phyloP scores from a whole-genome alignment of 1,139 yeast species.

The Ogataea hybrid region DNA sequence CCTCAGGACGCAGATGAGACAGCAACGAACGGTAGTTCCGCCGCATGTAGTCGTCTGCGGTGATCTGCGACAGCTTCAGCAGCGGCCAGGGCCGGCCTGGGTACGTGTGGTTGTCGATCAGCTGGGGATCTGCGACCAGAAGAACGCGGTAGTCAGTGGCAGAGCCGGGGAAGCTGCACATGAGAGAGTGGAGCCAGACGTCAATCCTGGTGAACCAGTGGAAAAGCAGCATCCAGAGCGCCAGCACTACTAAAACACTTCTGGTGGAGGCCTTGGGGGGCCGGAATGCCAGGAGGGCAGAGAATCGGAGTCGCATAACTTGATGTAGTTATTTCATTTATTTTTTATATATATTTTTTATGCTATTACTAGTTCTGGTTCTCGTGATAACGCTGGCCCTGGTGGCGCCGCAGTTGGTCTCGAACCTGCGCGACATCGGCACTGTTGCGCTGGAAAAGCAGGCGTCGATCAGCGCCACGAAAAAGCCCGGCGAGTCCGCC shows the following conservation, averaged over 20 bases:
- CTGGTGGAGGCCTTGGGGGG: background rate
- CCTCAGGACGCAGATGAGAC: constrained; percentile 40
- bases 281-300: background rate
- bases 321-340: background rate
- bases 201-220: constrained; percentile 17
- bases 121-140: constrained; percentile 68
- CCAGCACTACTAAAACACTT: constrained; percentile 5
- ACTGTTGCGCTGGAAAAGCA: constrained; percentile 60
- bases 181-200: constrained; percentile 9
- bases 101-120: constrained; percentile 74
- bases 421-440: constrained; percentile 48
- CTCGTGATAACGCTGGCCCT: constrained; percentile 10
- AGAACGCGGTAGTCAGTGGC: constrained; percentile 18
- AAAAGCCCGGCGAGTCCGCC: constrained; percentile 60
- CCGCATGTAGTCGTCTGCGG: constrained; percentile 48
- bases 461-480: constrained; percentile 52
- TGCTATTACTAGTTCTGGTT: constrained; percentile 2
- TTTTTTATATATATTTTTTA: background rate
- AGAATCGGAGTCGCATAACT: constrained; percentile 4
- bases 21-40: constrained; percentile 44
- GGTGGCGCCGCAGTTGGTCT: constrained; percentile 18
- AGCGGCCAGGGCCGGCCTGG: constrained; percentile 43
- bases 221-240: constrained; percentile 19
- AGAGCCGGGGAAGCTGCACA: constrained; percentile 14
- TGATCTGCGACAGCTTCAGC: constrained; percentile 43